Evolutionary conservation across 176 grass and related monocot genomes (phyloP), one percentile per base, ranked within the genome.

Genomic region (Typha latifolia): DNA sequence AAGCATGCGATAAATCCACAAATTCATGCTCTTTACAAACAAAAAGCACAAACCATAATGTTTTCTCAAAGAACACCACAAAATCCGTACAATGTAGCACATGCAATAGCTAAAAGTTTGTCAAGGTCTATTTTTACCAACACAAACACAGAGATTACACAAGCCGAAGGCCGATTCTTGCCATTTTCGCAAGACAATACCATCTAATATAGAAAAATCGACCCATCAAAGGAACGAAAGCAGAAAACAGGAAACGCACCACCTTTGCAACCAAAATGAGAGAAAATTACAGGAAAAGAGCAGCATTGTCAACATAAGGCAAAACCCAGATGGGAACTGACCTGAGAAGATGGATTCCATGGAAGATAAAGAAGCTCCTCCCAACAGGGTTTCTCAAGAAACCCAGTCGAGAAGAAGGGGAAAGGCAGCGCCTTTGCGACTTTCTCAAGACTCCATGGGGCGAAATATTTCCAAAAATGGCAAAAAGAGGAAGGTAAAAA

Each of bases 311-410:
- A 65, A 37, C 14, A 64, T 62, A 49, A 61, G 24, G 12, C 12
- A 61, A 55, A 53, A 29, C 65, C 32, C 12, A 66, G 64, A 15
- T 37, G 50, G 34, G 13, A 24, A 15, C 19, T 8, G 4, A 79
- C 77, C 68, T 53, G 68, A 72, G 65, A 65, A 66, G 62, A 62
- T 72, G 47, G 77, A 79, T 57, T 79, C 77, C 77, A 79, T 79
- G 49, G 48, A 31, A 37, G 15, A 29, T 29, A 29, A 29, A 29
- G 27, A 16, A 65, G n/a, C 27, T n/a, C 31, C 63, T 65, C 63
- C 32, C 63, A 47, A 65, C 63, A 18, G 32, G 63, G 63, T 43
- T 43, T 12, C 16, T 20, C 29, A 47, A 15, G 31, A 65, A 14
- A 65, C 63, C 63, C 63, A 47, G 63, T 12, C 7, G 27, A 65